Conservation (phyloP, 768 basidiomycete species). For the Pleurotus giganteus region DNA sequence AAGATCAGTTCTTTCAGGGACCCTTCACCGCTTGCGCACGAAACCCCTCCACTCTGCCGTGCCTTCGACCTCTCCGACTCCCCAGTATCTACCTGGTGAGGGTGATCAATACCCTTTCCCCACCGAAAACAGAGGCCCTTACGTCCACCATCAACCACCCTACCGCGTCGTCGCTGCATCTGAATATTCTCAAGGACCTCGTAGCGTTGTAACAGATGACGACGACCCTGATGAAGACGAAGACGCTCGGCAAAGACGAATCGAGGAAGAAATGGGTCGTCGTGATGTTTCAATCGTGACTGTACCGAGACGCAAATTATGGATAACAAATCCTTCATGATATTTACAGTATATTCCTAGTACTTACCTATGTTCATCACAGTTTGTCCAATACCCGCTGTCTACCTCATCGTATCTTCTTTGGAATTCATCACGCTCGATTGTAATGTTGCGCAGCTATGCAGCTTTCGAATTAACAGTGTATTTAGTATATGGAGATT, state of each 20-base stretch:
- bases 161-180: conserved; percentile 45
- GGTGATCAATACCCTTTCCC: conserved; percentile 42
- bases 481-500: conserved; percentile 9
- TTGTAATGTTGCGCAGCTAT: conserved; percentile 8
- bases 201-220: conserved; percentile 54
- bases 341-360: conserved; percentile 13
- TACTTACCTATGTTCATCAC: background rate
- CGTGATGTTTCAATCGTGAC: conserved; percentile 84
- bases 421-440: background rate
- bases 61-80: conserved; percentile 29
- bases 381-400: conserved; percentile 4
- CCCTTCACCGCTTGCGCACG: conserved; percentile 43
- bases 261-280: conserved; percentile 80
- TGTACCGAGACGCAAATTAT: conserved; percentile 70
- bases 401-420: background rate
- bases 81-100: conserved; percentile 38
- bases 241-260: conserved; percentile 65
- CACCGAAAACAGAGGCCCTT: conserved; percentile 50
- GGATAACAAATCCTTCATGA: conserved; percentile 69
- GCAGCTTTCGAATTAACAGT: conserved; percentile 10
- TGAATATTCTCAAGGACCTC: conserved; percentile 35
- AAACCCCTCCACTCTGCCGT: conserved; percentile 21
- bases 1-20: conserved; percentile 52
- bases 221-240: conserved; percentile 76
- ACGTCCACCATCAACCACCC: conserved; percentile 67